phyloP scores from a whole-genome alignment of 2,329 filamentous ascomycete species.

The Chaetothyriales sp. region DNA sequence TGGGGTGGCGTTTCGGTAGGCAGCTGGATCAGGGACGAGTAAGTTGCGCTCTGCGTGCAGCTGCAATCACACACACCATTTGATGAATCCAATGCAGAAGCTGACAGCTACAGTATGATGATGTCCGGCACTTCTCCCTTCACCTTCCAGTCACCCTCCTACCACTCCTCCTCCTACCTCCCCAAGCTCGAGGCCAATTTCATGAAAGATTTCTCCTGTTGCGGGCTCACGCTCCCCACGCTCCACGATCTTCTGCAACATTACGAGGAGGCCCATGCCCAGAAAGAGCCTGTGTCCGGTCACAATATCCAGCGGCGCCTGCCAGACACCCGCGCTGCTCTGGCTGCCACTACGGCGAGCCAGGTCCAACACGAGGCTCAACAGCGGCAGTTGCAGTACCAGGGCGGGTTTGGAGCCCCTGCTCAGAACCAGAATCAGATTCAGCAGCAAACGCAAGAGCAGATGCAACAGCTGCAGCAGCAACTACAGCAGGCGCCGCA shows the following conservation, averaged over 20 bases:
- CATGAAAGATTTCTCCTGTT: conserved; percentile 94
- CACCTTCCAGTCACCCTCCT: conserved; percentile 63
- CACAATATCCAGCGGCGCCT: conserved; percentile 31
- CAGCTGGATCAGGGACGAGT: conserved; percentile 97
- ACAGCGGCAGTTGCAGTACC: conserved; percentile 23
- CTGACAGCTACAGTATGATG: conserved; percentile 51
- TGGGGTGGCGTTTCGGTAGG: conserved; percentile 94
- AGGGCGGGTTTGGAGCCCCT: conserved; percentile 5
- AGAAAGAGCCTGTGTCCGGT: conserved; percentile 41
- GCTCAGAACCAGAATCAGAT: conserved; percentile 35
- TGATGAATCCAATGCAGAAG: not conserved
- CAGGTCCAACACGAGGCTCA: conserved; percentile 38
- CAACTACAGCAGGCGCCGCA: conserved; percentile 11
- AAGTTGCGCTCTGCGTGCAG: conserved; percentile 35
- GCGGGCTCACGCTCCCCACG: conserved; percentile 73
- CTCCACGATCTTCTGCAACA: conserved; percentile 91
- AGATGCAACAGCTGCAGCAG: conserved; percentile 12
- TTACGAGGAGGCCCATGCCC: conserved; percentile 87
- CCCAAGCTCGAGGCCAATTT: conserved; percentile 95
- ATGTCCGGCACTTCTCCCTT: conserved; percentile 97
- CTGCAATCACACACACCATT: not conserved
- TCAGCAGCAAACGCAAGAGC: conserved; percentile 27
- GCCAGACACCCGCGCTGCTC: conserved; percentile 36
- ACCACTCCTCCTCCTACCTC: conserved; percentile 89
- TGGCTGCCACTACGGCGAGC: conserved; percentile 28